Evolutionary conservation across 768 basidiomycete genomes (phyloP).

Genomic region (Tricholoma saponaceum): DNA sequence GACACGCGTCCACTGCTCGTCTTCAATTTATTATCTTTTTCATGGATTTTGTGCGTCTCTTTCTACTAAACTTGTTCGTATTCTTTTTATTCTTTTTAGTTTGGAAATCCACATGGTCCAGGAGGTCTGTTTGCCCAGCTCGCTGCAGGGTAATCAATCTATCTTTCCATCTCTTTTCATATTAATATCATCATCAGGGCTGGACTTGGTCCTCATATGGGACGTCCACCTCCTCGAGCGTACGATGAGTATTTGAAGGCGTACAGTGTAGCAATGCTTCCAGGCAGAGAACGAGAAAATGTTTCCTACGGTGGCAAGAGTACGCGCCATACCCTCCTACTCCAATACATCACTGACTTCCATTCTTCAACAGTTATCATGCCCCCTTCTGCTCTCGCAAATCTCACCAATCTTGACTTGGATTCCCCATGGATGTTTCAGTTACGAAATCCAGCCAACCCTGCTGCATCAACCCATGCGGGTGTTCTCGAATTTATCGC

Average conservation of each 20-base stretch:
- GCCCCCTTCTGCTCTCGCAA: conserved; percentile 93
- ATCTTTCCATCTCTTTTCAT: background rate
- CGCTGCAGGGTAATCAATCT: conserved; percentile 42
- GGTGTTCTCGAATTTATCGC: conserved; percentile 99
- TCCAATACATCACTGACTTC: conserved; percentile 6
- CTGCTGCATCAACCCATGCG: conserved; percentile 84
- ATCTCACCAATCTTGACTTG: conserved; percentile 82
- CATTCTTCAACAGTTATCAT: conserved; percentile 70
- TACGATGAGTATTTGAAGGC: conserved; percentile 95
- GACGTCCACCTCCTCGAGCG: conserved; percentile 59
- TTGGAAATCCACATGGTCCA: conserved; percentile 47
- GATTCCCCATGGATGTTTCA: conserved; percentile 96
- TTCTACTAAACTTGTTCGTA: background rate
- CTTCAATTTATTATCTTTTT: conserved; percentile 1
- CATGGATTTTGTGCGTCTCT: conserved; percentile 44
- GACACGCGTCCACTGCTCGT: background rate
- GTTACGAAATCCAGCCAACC: conserved; percentile 85
- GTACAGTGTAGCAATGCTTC: conserved; percentile 93
- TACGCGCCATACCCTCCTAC: conserved; percentile 28
- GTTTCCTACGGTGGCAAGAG: conserved; percentile 98
- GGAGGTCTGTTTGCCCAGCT: conserved; percentile 64
- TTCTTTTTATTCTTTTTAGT: conserved; percentile 21
- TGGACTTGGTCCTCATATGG: conserved; percentile 41
- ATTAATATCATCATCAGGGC: conserved; percentile 35
- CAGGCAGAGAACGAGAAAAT: conserved; percentile 81